Evolutionary conservation across 2,329 filamentous ascomycete genomes (phyloP).

Genomic region (Paramyrothecium roridum): DNA sequence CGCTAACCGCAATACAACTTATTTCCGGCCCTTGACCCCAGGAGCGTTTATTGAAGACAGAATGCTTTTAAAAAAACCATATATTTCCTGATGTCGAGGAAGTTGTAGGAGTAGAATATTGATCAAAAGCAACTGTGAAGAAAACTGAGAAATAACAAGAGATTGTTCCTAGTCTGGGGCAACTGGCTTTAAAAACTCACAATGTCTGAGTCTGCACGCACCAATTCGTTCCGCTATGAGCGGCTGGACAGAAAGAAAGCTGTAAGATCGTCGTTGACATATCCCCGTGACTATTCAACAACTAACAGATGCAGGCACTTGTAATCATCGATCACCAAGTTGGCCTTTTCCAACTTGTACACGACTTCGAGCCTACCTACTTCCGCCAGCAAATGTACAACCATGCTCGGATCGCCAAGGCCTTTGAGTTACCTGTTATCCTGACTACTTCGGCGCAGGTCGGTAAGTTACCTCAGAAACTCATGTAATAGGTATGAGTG

Average conservation of each 20-base stretch:
- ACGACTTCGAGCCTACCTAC: conserved; percentile 52
- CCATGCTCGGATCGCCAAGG: conserved; percentile 52
- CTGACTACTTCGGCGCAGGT: conserved; percentile 46
- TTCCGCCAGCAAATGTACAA: conserved; percentile 57
- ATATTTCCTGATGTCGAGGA: no score
- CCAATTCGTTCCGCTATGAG: background rate
- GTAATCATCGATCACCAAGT: conserved; percentile 4
- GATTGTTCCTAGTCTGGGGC: background rate
- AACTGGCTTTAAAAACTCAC: background rate
- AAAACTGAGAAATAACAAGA: background rate
- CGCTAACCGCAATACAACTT: no score
- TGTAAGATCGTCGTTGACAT: background rate
- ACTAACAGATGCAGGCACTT: background rate
- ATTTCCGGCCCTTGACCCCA: no score
- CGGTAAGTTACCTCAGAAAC: background rate
- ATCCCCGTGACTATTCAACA: background rate
- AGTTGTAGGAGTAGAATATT: no score
- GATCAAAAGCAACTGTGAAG: no score
- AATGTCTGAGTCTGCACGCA: background rate
- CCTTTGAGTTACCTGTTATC: conserved; percentile 56
- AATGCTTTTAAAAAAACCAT: no score
- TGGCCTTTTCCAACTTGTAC: conserved; percentile 49
- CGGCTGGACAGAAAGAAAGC: conserved; percentile 2
- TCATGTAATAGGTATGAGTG: background rate
- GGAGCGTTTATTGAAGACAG: no score